Evolutionary conservation across 163 green algal genomes (phyloP), one percentile per base, ranked within the genome.

Genomic region (Volvox carteri): DNA sequence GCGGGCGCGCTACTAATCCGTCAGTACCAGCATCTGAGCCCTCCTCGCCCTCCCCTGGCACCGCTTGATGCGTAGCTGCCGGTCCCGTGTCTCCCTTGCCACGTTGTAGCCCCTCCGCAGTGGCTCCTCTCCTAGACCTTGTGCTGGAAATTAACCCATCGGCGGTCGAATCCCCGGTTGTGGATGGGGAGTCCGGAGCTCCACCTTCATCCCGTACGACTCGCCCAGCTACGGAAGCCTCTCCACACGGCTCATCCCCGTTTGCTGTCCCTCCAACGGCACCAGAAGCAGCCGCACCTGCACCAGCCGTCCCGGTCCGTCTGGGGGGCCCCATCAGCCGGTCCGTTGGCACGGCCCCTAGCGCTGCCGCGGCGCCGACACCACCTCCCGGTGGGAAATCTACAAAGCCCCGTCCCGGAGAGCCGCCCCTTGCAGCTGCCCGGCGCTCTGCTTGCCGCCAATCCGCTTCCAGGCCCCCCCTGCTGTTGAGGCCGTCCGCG

Each of bases 271-370:
- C n/a, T n/a, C n/a, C n/a, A n/a, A n/a, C n/a, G 21, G 4, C 44
- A 44, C 28, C 73, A 65, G 60, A 42, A 44, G 9, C 44, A 4
- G 42, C 8, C 73, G 11, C 42, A 42, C n/a, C 9, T n/a, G 73
- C 42, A 6, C 35, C 67, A 8, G 62, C 8, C 4, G 62, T 37
- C 19, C n/a, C 48, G 33, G 76, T 50, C 5, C 76, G 76, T 35
- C 52, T 52, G 3, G 52, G 28, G 11, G 76, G 76, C 9, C 76
- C 33, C 76, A 85, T 44, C 76, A 85, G 33, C 18, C 37, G 76
- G 52, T 85, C 76, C 25, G 76, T 72, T 18, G 76, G 76, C 52
- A 85, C 76, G 4, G 12, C 70, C 11, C 70, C 70, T 3, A 16
- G 9, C 23, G 39, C 70, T 12, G 70, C 70, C 41, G 70, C 39